Evolutionary conservation across 2,329 filamentous ascomycete species (phyloP).

Genomic region (Aspergillus sp.): DNA sequence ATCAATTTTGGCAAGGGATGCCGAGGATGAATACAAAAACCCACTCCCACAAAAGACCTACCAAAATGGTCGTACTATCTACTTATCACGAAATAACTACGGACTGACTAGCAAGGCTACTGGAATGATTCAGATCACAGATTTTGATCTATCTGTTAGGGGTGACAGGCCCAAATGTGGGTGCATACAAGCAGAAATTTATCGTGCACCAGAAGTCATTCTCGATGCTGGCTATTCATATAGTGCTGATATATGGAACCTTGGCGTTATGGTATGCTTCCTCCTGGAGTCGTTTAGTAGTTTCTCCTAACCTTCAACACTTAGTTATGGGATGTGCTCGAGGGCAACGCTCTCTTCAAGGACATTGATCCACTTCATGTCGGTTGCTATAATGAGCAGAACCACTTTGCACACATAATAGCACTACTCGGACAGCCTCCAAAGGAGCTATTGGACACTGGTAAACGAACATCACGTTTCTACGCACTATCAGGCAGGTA

Average conservation of each 20-base stretch:
- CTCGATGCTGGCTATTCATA: no score
- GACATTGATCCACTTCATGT: constrained; percentile 23
- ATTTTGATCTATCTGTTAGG: no score
- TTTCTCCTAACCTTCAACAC: no score
- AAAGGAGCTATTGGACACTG: not conserved
- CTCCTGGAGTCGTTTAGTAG: no score
- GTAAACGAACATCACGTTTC: not conserved
- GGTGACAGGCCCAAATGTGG: no score
- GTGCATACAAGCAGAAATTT: no score
- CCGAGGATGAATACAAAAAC: constrained; percentile 30
- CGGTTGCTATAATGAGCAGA: constrained; percentile 29
- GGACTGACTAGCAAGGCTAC: constrained; percentile 21
- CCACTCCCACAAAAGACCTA: constrained; percentile 35
- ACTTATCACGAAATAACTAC: constrained; percentile 36
- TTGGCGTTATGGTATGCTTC: no score
- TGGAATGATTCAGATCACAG: no score
- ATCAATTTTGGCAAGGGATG: constrained; percentile 26
- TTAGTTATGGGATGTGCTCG: constrained; percentile 34
- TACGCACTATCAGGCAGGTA: not conserved
- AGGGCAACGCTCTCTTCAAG: constrained; percentile 31
- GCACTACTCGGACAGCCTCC: not conserved
- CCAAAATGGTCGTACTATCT: constrained; percentile 34
- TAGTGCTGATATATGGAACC: no score
- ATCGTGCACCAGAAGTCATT: no score
- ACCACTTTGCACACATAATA: constrained; percentile 17